Base-by-base conservation (phyloP, 495 filamentous ascomycete genomes). In the Diplogelasinospora grovesii region DNA sequence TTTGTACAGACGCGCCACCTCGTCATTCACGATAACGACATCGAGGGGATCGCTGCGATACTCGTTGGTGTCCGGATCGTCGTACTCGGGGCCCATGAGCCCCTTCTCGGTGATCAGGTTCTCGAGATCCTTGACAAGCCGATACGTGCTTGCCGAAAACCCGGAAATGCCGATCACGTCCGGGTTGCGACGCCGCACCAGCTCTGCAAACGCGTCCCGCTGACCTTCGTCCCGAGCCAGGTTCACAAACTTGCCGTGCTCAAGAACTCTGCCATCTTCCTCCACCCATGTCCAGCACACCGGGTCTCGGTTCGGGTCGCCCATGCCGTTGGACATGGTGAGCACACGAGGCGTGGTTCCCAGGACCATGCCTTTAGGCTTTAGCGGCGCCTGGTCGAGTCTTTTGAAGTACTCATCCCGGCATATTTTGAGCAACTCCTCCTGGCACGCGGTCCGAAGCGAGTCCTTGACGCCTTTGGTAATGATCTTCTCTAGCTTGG, bases 301-400 rank as follows among this genome's bases (percentile, higher is more conserved):
- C 20, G 87, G 82, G 41, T 95, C 89, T 31, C 69, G 71, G 35
- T 77, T 81, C 9, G 79, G 70, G 41, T 82, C 73, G 10, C 86
- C 87, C 54, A 75, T 75, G 37, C 92, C 92, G 46, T 86, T 89
- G 2, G 89, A 87, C 13, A 98, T 57, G 2, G 87, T 74, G 21
- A 98, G 77, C 22, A 95, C 87, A 19, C 90, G 82, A 18, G 92
- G 89, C 5, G 80, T 76, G 11, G 90, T 95, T 11, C 92, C 92
- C 26, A 93, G 67, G 8, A 83, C 70, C 81, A 95, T 85, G n/a
- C 88, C 90, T 60, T 87, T 86, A 11, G 93, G 89, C 53, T 95
- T 94, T 63, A 89, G 89, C 2, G 92, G 90, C 9, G 92, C 88
- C 62, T 98, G 92, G 57, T 98, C 93, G 22, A 98, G 78, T 52